A percentile compares a stretch with the other conserved stretches of the same genome.
phyloP scores from a whole-genome alignment of 805 yeast species.

The Myxozyma neotropica region DNA sequence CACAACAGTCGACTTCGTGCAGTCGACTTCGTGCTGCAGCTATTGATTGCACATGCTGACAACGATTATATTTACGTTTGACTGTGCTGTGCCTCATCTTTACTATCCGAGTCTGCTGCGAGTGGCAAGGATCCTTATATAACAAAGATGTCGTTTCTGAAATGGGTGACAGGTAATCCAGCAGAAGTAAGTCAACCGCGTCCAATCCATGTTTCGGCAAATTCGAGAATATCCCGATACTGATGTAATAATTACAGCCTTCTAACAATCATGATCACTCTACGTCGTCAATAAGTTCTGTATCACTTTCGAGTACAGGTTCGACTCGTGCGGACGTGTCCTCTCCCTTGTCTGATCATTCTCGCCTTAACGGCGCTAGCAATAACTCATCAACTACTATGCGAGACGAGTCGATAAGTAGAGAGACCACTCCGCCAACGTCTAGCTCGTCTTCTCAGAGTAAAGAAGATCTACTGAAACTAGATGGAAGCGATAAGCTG shows the following conservation, averaged over 20 bases:
- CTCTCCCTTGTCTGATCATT: neutral
- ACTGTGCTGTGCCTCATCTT: neutral
- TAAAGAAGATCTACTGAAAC: neutral
- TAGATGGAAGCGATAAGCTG: constrained; percentile 38
- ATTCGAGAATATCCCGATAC: no score
- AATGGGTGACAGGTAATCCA: constrained; percentile 2
- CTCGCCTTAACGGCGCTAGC: neutral
- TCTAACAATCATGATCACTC: neutral
- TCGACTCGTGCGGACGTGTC: neutral
- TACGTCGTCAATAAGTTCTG: neutral
- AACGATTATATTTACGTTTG: neutral
- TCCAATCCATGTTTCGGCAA: no score
- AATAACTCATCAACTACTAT: neutral
- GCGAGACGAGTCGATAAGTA: neutral
- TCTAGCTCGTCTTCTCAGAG: constrained; percentile 1
- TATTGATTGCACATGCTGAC: no score
- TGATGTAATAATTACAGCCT: neutral
- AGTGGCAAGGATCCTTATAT: no score
- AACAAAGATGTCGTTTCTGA: constrained; percentile 6
- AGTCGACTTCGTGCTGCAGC: neutral
- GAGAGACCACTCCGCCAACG: neutral
- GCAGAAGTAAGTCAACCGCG: neutral
- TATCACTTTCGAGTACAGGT: neutral
- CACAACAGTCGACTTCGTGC: neutral
- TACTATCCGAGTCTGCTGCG: neutral